These are phyloP conservation scores for Penicillium lividum DNA, from an alignment of 495 filamentous ascomycete genomes.

Conservation along the genomic window DNA sequence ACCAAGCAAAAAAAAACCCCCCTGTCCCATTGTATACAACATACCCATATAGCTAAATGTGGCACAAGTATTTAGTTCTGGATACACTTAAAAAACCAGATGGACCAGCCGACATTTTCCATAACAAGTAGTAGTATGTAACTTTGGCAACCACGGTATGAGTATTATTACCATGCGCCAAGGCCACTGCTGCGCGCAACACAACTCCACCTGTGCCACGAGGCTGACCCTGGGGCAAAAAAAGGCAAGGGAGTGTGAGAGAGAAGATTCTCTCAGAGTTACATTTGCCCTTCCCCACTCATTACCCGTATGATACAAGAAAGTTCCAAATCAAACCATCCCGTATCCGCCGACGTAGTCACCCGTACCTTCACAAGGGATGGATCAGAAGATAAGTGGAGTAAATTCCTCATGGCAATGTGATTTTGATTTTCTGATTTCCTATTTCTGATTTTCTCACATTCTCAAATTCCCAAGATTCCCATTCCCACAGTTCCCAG, in stretches of 20 bases:
- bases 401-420: neutral
- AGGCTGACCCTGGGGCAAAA: slow-evolving; percentile 13
- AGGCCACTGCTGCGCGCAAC: slow-evolving; percentile 11
- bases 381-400: slow-evolving; percentile 4
- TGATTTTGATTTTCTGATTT: neutral
- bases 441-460: neutral
- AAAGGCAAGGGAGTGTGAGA: slow-evolving; percentile 2
- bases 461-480: neutral
- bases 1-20: too few relatives aligned
- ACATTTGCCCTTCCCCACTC: slow-evolving; percentile 5
- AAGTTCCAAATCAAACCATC: slow-evolving; percentile 7
- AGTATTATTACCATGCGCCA: slow-evolving; percentile 11
- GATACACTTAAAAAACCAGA: neutral
- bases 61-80: slow-evolving; percentile 2
- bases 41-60: neutral
- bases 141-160: neutral
- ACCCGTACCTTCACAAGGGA: slow-evolving; percentile 3
- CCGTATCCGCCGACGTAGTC: slow-evolving; percentile 11
- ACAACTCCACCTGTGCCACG: slow-evolving; percentile 14
- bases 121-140: too few relatives aligned
- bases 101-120: neutral
- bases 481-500: neutral
- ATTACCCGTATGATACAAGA: neutral
- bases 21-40: too few relatives aligned
- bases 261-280: slow-evolving; percentile 7